Evolutionary conservation across 768 basidiomycete genomes (phyloP).

Genomic region (Leccinum rimulosum): DNA sequence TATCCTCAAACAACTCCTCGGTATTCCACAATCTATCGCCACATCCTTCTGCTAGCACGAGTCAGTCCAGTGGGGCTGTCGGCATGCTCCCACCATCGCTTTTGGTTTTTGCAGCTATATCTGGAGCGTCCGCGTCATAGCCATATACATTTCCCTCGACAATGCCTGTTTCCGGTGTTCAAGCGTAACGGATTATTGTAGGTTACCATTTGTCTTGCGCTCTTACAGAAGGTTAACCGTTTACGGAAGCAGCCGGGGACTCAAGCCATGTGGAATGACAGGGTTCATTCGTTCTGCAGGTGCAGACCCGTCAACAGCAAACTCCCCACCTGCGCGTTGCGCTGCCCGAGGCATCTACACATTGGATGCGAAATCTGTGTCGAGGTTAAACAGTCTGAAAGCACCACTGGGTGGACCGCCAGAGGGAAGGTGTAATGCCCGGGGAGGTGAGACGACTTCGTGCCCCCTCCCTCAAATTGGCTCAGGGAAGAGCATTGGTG

Average conservation of each 20-base stretch:
- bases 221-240: not conserved
- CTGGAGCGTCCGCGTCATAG: constrained; percentile 17
- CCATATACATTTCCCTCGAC: constrained; percentile 5
- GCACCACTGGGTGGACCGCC: constrained; percentile 22
- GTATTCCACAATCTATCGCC: constrained; percentile 21
- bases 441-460: constrained; percentile 27
- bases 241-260: constrained; percentile 12
- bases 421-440: constrained; percentile 21
- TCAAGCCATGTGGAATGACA: constrained; percentile 34
- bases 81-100: constrained; percentile 31
- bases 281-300: constrained; percentile 57
- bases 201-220: not conserved
- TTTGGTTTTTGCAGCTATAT: constrained; percentile 28
- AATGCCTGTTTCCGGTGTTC: constrained; percentile 2
- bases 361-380: constrained; percentile 76
- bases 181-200: constrained; percentile 14
- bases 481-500: constrained; percentile 26
- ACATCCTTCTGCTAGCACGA: constrained; percentile 19
- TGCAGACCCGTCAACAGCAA: constrained; percentile 58
- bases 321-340: constrained; percentile 55
- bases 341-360: constrained; percentile 73
- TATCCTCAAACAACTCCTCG: constrained; percentile 24
- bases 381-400: constrained; percentile 47
- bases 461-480: constrained; percentile 20
- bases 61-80: not conserved